Evolutionary conservation across 352 stramenopile genomes (phyloP), one percentile per base, ranked within the genome.

Genomic region (Peronosclerospora sorghi): DNA sequence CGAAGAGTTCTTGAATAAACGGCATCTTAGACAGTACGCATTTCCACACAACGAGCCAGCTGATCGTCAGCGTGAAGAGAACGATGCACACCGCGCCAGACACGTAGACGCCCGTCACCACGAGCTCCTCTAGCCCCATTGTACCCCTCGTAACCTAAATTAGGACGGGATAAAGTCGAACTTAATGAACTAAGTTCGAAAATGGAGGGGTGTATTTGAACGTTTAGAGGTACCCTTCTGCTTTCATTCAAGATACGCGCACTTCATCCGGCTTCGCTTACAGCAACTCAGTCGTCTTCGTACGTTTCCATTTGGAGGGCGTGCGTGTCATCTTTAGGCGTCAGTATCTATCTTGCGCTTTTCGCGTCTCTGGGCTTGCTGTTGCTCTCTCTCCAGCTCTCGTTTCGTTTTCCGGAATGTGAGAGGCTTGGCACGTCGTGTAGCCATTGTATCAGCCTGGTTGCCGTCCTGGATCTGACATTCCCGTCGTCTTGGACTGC

Each of bases 11-110:
- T 48, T 85, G 76, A 23, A 89, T 48, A 45, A 89, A 85, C 13
- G 71, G 71, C 72, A 89, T 89, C 51, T 85, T 85, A 38, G 76
- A 69, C 40, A 89, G 58, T 45, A 89, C 73, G 43, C 70, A 83
- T 58, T 86, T 89, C 76, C 76, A 89, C 41, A 89, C 76, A n/a
- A 82, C 62, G 40, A 89, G 68, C 76, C 76, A 89, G 41, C 73
- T 74, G 20, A 89, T 38, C 5, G 48, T 65, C 8, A 89, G 54
- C 41, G 76, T 89, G 46, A 83, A 73, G n/a, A 89, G 76, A 41
- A 89, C 67, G 56, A 89, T 89, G 51, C 69, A 78, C 30, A 89
- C 69, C 0, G 76, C 76, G 13, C 76, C 76, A 1, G 69, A 75
- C 8, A 89, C 62, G 60, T 89, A 89, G 35, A 68, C 71, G 42